Conservation (phyloP, 495 filamentous ascomycete genomes). For the Penicillium pancosmium region DNA sequence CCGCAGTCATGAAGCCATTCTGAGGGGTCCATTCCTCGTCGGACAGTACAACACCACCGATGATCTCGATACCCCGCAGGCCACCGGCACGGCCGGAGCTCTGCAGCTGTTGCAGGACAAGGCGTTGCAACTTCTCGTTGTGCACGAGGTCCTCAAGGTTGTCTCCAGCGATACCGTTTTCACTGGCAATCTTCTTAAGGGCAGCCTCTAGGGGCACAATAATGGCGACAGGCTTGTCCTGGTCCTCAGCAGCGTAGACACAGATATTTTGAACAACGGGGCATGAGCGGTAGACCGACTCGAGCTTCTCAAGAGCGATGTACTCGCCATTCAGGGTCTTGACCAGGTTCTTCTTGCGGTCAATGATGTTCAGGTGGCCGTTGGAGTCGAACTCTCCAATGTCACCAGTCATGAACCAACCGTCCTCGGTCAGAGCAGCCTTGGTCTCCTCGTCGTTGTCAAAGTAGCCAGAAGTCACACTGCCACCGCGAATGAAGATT, state of each 20-base stretch:
- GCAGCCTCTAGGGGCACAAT: conserved; percentile 88
- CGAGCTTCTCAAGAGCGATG: conserved; percentile 98
- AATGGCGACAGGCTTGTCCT: conserved; percentile 88
- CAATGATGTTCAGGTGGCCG: conserved; percentile 86
- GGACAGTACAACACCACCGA: conserved; percentile 87
- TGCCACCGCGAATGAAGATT: conserved; percentile 85
- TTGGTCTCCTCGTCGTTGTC: conserved; percentile 84
- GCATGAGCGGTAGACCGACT: conserved; percentile 87
- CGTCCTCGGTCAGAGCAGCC: conserved; percentile 70
- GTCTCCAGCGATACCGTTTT: conserved; percentile 70
- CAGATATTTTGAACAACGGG: conserved; percentile 93
- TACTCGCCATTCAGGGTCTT: conserved; percentile 98
- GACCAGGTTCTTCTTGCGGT: conserved; percentile 97
- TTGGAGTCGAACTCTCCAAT: conserved; percentile 86
- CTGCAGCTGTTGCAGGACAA: conserved; percentile 86
- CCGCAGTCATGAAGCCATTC: conserved; percentile 64
- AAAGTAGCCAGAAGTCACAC: conserved; percentile 74
- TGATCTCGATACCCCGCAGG: conserved; percentile 83
- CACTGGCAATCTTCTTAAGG: conserved; percentile 78
- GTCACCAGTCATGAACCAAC: conserved; percentile 96
- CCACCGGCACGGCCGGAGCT: conserved; percentile 72
- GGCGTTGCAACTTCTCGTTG: conserved; percentile 73
- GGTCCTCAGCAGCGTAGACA: conserved; percentile 79
- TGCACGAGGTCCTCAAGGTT: conserved; percentile 79
- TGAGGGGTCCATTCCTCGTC: conserved; percentile 98